Base-by-base conservation (phyloP, 352 stramenopile genomes). In the Globisporangium lucens region DNA sequence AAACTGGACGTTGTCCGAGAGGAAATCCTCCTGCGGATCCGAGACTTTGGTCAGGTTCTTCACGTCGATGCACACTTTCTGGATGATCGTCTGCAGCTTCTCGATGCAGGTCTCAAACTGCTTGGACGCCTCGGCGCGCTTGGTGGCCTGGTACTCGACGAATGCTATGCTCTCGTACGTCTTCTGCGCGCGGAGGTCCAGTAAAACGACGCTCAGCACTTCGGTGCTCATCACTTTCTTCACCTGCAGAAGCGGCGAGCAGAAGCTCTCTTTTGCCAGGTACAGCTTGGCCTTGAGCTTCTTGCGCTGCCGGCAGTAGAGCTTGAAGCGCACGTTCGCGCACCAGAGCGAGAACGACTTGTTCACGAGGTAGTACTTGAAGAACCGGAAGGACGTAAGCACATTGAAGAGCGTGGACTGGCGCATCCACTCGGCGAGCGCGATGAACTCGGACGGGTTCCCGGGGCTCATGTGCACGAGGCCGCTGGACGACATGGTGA, bases 361-460 rank as follows among this genome's bases (percentile, higher is more conserved):
- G 58, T 85, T 84, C n/a, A 97, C 85, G 8, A 98, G 74, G 66
- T 97, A 98, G 62, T 97, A 78, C 75, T 96, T 98, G 77, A 98
- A 98, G 68, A 98, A 98, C 0, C 84, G 83, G 15, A 98, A 89
- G 29, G 85, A 96, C 38, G 88, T 93, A n/a, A 98, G 81, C 30
- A 98, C 90, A 65, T 98, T 98, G 60, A 98, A 98, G 59, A 98
- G 88, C 22, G 92, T 98, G 1, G 85, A 95, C 68, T 98, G 87
- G 4, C 94, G 85, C 89, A 98, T 98, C 94, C 94, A 98, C 67
- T 98, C 94, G 4, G 90, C 83, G 5, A 98, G 79, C 13, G 95
- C 83, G 36, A 97, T 92, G 55, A 98, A 98, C 72, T 98, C 95
- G 7, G 90, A 97, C 9, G 91, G 88, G 63, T 82, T 87, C 0